A percentile compares a stretch with the other conserved stretches of the same genome.
phyloP scores from a whole-genome alignment of 2,329 filamentous ascomycete genomes.

The Microdochium trichocladiopsis region DNA sequence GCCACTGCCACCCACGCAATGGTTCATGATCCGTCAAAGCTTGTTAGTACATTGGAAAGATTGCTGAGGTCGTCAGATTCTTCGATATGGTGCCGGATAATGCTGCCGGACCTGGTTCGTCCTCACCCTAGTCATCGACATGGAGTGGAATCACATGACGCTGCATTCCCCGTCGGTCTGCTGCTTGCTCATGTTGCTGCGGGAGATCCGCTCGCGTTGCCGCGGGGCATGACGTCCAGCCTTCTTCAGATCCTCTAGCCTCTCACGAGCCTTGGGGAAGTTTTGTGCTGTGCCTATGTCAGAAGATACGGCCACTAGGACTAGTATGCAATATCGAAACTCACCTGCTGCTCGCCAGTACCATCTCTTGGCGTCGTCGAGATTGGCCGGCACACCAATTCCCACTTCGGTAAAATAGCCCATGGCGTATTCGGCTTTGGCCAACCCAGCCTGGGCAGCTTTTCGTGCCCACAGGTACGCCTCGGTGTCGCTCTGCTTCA shows the following conservation, averaged over 20 bases:
- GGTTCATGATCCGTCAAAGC: no score
- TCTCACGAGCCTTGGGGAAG: slow-evolving; percentile 86
- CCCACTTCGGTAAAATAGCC: slow-evolving; percentile 96
- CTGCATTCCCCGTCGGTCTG: slow-evolving; percentile 77
- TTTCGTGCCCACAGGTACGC: slow-evolving; percentile 97
- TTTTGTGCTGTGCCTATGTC: slow-evolving; percentile 64
- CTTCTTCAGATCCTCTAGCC: slow-evolving; percentile 85
- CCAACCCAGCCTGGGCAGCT: slow-evolving; percentile 77
- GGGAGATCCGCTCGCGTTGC: slow-evolving; percentile 69
- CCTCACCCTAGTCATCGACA: no score
- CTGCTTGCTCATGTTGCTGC: slow-evolving; percentile 74
- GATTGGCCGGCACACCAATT: slow-evolving; percentile 76
- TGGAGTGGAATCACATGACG: slow-evolving; percentile 55
- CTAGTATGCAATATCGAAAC: slow-evolving; percentile 27
- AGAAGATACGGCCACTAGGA: slow-evolving; percentile 10
- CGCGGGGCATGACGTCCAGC: slow-evolving; percentile 67
- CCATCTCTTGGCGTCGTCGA: slow-evolving; percentile 97
- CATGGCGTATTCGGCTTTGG: slow-evolving; percentile 97
- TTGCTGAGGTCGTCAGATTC: no score
- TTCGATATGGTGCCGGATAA: no score
- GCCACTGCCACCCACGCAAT: no score
- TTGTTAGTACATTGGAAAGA: no score
- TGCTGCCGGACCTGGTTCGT: no score
- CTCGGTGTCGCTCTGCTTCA: slow-evolving; percentile 90
- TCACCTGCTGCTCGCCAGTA: slow-evolving; percentile 95